phyloP scores from a whole-genome alignment of 257 asterid genomes.

The Thymus quinquecostatus region DNA sequence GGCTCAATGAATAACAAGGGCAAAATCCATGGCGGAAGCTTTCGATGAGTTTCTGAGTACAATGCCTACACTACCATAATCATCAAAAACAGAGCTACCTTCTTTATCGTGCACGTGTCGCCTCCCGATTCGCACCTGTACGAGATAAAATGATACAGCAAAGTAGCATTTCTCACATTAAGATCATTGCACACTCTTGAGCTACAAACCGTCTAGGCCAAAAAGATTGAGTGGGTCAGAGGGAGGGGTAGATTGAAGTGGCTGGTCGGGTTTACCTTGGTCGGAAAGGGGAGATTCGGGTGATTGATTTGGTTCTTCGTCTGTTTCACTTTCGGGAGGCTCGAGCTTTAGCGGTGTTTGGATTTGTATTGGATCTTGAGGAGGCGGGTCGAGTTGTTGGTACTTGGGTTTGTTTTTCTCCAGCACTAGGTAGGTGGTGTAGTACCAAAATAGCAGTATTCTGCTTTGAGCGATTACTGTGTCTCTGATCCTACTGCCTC shows the following conservation, averaged over 20 bases:
- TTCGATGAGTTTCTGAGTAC: conserved; percentile 22
- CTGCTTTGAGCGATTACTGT: conserved; percentile 81
- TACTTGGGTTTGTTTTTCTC: conserved; percentile 91
- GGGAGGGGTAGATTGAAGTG: conserved; percentile 68
- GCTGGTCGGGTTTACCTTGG: conserved; percentile 84
- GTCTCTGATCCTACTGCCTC: conserved; percentile 70
- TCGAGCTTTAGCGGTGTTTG: conserved; percentile 40
- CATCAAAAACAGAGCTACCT: conserved; percentile 35
- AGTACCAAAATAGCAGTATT: conserved; percentile 86
- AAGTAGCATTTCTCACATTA: conserved; percentile 57
- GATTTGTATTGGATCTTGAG: conserved; percentile 39
- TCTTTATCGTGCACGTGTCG: conserved; percentile 56
- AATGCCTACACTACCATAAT: conserved; percentile 26
- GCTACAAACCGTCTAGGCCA: conserved; percentile 77
- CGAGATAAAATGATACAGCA: conserved; percentile 59
- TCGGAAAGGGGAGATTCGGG: conserved; percentile 53
- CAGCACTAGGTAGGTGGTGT: conserved; percentile 84
- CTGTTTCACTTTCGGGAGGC: conserved; percentile 54
- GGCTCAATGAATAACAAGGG: conserved; percentile 22
- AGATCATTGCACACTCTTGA: conserved; percentile 53
- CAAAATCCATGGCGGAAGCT: conserved; percentile 25
- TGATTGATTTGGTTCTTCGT: conserved; percentile 47
- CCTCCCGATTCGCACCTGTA: conserved; percentile 76
- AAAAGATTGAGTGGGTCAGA: conserved; percentile 78
- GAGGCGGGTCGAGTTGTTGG: conserved; percentile 72